phyloP scores from a whole-genome alignment of 352 stramenopile genomes.

The Phytophthora brassicae region DNA sequence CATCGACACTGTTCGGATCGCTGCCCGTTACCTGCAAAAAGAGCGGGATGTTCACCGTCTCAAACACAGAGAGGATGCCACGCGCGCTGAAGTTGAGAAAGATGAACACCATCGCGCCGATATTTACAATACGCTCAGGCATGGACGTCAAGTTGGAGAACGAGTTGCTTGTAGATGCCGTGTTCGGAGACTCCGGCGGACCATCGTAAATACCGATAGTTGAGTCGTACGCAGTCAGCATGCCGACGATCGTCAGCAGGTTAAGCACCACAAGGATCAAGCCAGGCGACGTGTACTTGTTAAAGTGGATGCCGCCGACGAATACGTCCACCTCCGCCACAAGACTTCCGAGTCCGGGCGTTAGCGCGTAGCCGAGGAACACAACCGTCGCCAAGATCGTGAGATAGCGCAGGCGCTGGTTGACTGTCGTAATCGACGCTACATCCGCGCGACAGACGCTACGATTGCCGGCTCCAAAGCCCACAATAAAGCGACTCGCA shows the following conservation, averaged over 20 bases:
- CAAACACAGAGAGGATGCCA: slow-evolving; percentile 80
- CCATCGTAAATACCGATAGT: slow-evolving; percentile 60
- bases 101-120: slow-evolving; percentile 76
- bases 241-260: slow-evolving; percentile 59
- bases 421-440: slow-evolving; percentile 64
- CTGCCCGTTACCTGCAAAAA: slow-evolving; percentile 71
- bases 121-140: slow-evolving; percentile 69
- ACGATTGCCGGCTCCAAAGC: slow-evolving; percentile 78
- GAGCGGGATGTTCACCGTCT: slow-evolving; percentile 84
- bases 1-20: slow-evolving; percentile 48
- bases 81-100: slow-evolving; percentile 79
- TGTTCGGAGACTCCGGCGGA: slow-evolving; percentile 49
- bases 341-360: slow-evolving; percentile 68
- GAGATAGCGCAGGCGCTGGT: slow-evolving; percentile 74
- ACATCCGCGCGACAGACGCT: slow-evolving; percentile 79
- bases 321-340: slow-evolving; percentile 61
- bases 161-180: slow-evolving; percentile 40
- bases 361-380: slow-evolving; percentile 76
- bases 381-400: slow-evolving; percentile 76
- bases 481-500: slow-evolving; percentile 70
- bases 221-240: slow-evolving; percentile 63
- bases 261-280: slow-evolving; percentile 69
- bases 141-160: slow-evolving; percentile 57
- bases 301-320: slow-evolving; percentile 66
- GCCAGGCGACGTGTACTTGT: slow-evolving; percentile 74